These are phyloP conservation scores for Bondarzewia mesenterica DNA, from an alignment of 1,284 basidiomycete species.

Conservation along the genomic window DNA sequence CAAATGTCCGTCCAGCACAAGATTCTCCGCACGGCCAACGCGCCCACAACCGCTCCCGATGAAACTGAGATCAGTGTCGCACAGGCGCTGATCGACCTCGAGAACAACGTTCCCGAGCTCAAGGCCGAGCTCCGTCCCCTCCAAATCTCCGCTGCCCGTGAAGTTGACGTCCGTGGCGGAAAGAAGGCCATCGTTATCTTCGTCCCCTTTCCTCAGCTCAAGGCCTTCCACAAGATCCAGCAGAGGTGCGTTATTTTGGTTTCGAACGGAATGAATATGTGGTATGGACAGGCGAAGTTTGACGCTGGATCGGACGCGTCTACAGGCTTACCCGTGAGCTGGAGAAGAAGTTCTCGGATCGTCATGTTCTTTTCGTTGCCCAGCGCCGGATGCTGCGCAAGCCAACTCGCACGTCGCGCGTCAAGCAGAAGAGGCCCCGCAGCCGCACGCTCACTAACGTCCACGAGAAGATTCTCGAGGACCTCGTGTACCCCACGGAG, in stretches of 20 bases:
- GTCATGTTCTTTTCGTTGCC: constrained; percentile 97
- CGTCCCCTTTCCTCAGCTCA: constrained; percentile 95
- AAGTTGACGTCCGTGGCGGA: constrained; percentile 98
- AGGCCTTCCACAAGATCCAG: constrained; percentile 99
- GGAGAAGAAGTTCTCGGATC: constrained; percentile 99
- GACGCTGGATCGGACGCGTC: not conserved
- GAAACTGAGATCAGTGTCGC: constrained; percentile 92
- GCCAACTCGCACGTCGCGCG: constrained; percentile 88
- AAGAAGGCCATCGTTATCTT: constrained; percentile 99
- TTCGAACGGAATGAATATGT: not conserved
- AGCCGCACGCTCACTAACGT: constrained; percentile 96
- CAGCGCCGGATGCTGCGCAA: constrained; percentile 99
- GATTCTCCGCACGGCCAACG: constrained; percentile 95
- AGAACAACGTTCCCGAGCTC: constrained; percentile 97
- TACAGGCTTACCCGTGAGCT: constrained; percentile 93
- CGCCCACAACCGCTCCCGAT: constrained; percentile 82
- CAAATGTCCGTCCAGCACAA: constrained; percentile 81
- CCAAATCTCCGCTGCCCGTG: constrained; percentile 96
- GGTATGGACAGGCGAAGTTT: not conserved
- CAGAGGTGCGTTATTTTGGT: constrained; percentile 65
- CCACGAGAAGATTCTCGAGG: constrained; percentile 97
- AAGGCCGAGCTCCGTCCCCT: constrained; percentile 93
- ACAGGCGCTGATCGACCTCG: constrained; percentile 96
- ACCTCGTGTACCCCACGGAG: constrained; percentile 98
- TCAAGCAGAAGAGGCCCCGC: constrained; percentile 94